phyloP scores from a whole-genome alignment of 2,329 filamentous ascomycete species.

The Teratosphaeria destructans region DNA sequence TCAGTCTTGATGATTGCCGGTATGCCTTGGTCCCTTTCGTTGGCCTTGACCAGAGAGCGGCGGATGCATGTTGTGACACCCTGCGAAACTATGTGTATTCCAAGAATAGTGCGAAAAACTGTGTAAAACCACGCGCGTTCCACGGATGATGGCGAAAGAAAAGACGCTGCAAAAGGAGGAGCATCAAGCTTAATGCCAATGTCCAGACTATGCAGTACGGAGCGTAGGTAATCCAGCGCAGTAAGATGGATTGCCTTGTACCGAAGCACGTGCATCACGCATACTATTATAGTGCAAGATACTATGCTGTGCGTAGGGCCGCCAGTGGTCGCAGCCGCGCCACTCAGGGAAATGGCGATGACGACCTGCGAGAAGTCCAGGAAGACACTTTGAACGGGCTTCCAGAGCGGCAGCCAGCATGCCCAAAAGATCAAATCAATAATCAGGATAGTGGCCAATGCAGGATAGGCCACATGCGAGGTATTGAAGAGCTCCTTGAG shows the following conservation, averaged over 20 bases:
- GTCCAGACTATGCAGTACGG: constrained; percentile 26
- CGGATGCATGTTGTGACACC: constrained; percentile 26
- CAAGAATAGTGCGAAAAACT: constrained; percentile 23
- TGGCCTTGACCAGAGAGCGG: constrained; percentile 25
- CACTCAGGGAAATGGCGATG: constrained; percentile 81
- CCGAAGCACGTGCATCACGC: constrained; percentile 38
- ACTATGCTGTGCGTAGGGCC: constrained; percentile 62
- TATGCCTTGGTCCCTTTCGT: constrained; percentile 22
- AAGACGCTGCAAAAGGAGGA: constrained; percentile 20
- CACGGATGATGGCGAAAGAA: constrained; percentile 18
- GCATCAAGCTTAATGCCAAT: constrained; percentile 21
- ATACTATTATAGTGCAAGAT: constrained; percentile 59
- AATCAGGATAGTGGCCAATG: constrained; percentile 70
- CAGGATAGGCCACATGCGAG: constrained; percentile 67
- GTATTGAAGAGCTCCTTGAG: constrained; percentile 87
- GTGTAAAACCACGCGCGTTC: constrained; percentile 24
- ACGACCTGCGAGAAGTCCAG: constrained; percentile 87
- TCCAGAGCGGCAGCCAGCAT: constrained; percentile 74
- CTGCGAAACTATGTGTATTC: constrained; percentile 28
- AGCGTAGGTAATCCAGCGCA: constrained; percentile 27
- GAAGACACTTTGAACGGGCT: constrained; percentile 75
- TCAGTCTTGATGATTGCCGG: constrained; percentile 21
- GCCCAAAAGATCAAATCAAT: constrained; percentile 78
- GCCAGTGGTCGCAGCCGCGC: constrained; percentile 59
- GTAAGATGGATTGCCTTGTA: constrained; percentile 40